Evolutionary conservation across 345 rosid species (phyloP).

Genomic region (Angophora floribunda): DNA sequence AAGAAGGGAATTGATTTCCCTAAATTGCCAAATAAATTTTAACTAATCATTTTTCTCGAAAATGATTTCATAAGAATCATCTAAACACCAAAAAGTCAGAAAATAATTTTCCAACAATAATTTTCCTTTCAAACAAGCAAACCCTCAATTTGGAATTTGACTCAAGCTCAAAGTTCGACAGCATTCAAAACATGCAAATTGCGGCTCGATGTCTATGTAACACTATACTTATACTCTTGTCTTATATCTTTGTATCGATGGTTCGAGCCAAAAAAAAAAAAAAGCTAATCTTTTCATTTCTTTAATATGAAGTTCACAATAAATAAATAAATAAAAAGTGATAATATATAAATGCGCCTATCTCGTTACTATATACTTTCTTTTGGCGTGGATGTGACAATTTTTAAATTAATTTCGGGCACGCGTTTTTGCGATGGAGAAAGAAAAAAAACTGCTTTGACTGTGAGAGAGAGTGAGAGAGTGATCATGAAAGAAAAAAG

Average conservation of each 20-base stretch:
- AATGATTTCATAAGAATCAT: too few relatives aligned
- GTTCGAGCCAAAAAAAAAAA: neutral
- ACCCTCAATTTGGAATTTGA: neutral
- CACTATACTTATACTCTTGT: neutral
- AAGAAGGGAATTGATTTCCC: neutral
- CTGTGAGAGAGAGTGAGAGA: neutral
- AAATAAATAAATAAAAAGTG: too few relatives aligned
- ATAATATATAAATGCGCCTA: too few relatives aligned
- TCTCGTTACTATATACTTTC: neutral
- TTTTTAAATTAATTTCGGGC: neutral
- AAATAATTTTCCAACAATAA: neutral
- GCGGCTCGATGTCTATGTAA: neutral
- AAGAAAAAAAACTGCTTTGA: neutral
- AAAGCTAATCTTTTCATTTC: too few relatives aligned
- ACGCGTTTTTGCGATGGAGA: neutral
- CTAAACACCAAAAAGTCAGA: neutral
- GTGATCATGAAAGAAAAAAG: neutral
- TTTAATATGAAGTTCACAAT: too few relatives aligned
- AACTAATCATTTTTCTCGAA: too few relatives aligned
- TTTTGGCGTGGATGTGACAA: neutral
- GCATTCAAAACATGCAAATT: neutral
- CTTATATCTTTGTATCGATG: accelerated
- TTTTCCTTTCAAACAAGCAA: too few relatives aligned
- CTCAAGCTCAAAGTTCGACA: neutral
- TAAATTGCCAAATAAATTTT: too few relatives aligned